phyloP scores from a whole-genome alignment of 225 moss, liverwort and hornwort genomes.

The Ulota crispa region DNA sequence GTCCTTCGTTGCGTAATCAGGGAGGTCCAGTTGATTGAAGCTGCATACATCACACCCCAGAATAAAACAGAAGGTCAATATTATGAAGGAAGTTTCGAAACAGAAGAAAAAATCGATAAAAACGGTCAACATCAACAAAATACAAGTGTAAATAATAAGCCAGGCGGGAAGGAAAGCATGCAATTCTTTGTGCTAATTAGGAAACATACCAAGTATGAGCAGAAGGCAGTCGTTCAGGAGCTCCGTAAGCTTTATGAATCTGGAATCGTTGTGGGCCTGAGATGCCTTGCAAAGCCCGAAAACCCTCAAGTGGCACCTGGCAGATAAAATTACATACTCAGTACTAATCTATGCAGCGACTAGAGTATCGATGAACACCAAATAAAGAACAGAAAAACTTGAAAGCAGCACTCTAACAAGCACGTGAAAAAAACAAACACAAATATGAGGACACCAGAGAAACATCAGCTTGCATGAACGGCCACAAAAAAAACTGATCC shows the following conservation, averaged over 20 bases:
- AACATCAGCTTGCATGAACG: neutral
- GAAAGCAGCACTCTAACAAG: neutral
- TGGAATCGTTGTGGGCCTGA: constrained; percentile 97
- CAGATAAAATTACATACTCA: constrained; percentile 16
- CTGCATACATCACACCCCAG: constrained; percentile 36
- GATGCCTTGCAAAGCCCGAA: constrained; percentile 97
- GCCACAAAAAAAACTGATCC: neutral
- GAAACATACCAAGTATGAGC: constrained; percentile 86
- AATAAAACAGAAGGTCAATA: neutral
- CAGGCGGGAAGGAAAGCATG: too few relatives aligned
- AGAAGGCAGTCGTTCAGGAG: constrained; percentile 89
- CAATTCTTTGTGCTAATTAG: neutral
- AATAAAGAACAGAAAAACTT: neutral
- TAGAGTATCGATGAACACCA: neutral
- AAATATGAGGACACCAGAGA: neutral
- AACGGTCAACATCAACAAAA: neutral
- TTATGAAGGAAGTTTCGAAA: neutral
- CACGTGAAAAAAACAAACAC: neutral
- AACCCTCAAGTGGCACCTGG: constrained; percentile 97
- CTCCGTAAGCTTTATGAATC: constrained; percentile 97
- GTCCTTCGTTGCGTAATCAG: constrained; percentile 81
- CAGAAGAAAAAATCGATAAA: neutral
- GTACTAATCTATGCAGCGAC: constrained; percentile 6
- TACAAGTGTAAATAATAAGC: neutral
- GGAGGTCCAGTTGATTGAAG: constrained; percentile 98